Evolutionary conservation across 176 grass and related monocot genomes (phyloP), one percentile per base, ranked within the genome.

Genomic region (Eragrostis curvula): DNA sequence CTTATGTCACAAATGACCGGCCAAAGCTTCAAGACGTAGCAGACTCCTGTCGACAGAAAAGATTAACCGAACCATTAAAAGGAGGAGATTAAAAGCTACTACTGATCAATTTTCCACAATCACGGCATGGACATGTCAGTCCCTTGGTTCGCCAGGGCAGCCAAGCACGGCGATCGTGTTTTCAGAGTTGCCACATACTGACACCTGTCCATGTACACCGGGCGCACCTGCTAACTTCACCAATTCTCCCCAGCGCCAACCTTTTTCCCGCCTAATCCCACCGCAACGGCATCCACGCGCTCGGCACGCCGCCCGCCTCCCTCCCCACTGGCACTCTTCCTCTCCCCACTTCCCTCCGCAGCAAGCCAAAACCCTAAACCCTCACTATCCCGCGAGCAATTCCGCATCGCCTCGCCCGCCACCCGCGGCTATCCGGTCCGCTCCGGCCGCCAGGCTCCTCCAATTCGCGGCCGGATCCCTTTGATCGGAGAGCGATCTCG

Each of bases 331-430:
- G 0, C 18, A 60, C 18, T 49, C 27, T 18, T 6, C 32, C 20
- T 56, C 3, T 2, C 42, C 32, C 32, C 47, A 3, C 2, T 70
- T 10, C 36, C 43, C 30, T 60, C 81, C 32, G 23, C 60, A 44
- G 8, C 81, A 68, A 52, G 43, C 62, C 39, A 81, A 91, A 87
- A 53, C 74, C 85, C 84, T 69, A 85, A 88, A 85, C 69, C 83
- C 77, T 85, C 52, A 15, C 66, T 60, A 25, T 3, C 43, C 42
- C 5, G 16, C 67, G 14, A 74, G 25, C 69, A 27, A 10, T 3
- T 5, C 46, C 6, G 17, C 69, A 41, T 20, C 25, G 70, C 42
- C 56, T 44, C 71, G 23, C 75, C 25, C 36, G 25, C 50, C 21
- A 6, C 43, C 16, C 7, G 66, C 42, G 58, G 65, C 68, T 57